Evolutionary conservation across 371 early-diverging fungal genomes (phyloP), one percentile per base, ranked within the genome.

Genomic region (Mucor mucedo): DNA sequence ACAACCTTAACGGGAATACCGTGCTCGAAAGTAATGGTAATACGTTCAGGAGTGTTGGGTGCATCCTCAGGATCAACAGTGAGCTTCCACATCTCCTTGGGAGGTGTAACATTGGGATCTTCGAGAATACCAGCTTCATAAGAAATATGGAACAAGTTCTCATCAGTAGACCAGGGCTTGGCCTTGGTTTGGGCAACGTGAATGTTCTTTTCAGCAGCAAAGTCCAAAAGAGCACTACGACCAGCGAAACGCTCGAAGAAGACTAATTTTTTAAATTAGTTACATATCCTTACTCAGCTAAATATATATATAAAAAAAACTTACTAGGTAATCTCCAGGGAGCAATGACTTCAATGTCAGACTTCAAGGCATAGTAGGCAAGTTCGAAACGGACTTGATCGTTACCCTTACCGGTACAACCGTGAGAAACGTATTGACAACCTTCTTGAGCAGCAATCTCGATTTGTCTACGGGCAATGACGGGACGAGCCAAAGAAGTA

Each of bases 81-180:
- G 44, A 98, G 83, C 86, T 96, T 95, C 98, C 97, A 97, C 97
- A 96, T 97, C 69, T 97, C 95, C 78, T 86, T 88, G 70, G 97
- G 96, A 60, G 98, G 97, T 32, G 95, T 95, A 55, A 88, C 85
- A 73, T 91, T 86, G 58, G 98, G 98, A 72, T 98, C 95, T 75
- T 93, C 93, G 33, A 98, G 90, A 63, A 97, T 94, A 75, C 97
- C 97, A 65, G 97, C 98, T 82, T 98, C 98, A 70, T 93, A 97
- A 35, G 95, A 94, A 79, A 96, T 98, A 82, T 98, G 98, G 91
- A 91, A 97, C 75, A 98, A 77, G 87, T 97, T 98, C 83, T 97
- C 98, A 79, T 98, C 98, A n/a, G 96, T 97, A 11, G 95, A 94
- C 97, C 97, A 98, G 47, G 98, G 97, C 87, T 97, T 96, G 76